Base-by-base conservation (phyloP, 768 basidiomycete species). In the Lentinula detonsa region DNA sequence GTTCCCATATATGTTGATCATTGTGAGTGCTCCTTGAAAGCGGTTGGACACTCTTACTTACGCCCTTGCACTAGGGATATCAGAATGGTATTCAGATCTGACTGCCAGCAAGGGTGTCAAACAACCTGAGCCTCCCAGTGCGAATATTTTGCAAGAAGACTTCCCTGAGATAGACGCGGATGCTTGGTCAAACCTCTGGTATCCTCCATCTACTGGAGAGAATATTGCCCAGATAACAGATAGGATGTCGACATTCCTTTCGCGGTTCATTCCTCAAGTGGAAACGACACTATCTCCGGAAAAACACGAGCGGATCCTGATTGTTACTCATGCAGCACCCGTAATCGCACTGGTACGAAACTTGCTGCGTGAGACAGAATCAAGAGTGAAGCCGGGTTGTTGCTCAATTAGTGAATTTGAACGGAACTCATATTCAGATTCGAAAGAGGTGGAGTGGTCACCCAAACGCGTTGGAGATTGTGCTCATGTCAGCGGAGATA, bases 61-160 rank as follows among this genome's bases (percentile, higher is more conserved):
- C 21, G 9, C 9, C 2, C 9, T 21, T 13, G 13, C 35, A 4
- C 21, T 62, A 90, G 88, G 88, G 10, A 70, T 91, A 10, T 80
- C 83, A 2, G 90, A 92, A 71, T 93, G 91, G 91, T 90, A 85
- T 71, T 87, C 87, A 3, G 88, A 86, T 33, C 87, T 85, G 39
- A 70, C 71, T 3, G 83, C 85, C 0, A 80, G 83, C 31, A 84
- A 87, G 2, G 86, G 88, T 34, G 76, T 93, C 9, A 70, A 58
- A 61, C 88, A 92, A 65, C 91, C 91, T 2, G 85, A 90, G 3
- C 90, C 91, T 2, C 78, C 77, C 8, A 72, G 76, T 7, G 85
- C 90, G 18, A 46, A 73, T 2, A 76, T 76, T 10, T 77, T 93
- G n/a, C 73, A 73, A 10, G 51, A 71, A 1, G 80, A 82, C 73